Evolutionary conservation across 768 basidiomycete genomes (phyloP), one percentile per base, ranked within the genome.

Genomic region (Lyophyllum atratum): DNA sequence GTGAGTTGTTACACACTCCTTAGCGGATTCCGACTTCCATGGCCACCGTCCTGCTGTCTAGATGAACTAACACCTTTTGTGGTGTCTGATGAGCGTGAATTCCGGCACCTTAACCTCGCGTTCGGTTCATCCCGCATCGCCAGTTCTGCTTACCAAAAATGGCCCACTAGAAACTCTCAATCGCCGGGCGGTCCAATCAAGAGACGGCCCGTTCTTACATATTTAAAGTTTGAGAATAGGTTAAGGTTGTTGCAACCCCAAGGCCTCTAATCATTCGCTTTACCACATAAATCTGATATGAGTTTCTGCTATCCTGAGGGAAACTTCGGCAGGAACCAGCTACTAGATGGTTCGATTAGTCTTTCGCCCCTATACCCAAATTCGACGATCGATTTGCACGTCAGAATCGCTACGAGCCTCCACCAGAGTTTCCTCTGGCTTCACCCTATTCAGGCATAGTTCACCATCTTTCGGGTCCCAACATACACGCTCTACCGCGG

Each of bases 391-490:
- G 88, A 91, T 91, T 91, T 92, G 90, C 90, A 91, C 86, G 87
- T 90, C 90, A 92, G 90, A 90, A 92, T 87, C 85, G 88, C 90
- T 91, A 88, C 86, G 85, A 89, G 86, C 89, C 87, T 90, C 89
- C 89, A 91, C 87, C 89, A 90, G 89, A 89, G 90, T 92, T 91
- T 91, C 88, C 90, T 88, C 89, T 91, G 89, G 88, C 89, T 90
- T 89, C 85, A 81, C 87, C 87, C 86, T 89, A 86, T 85, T 86
- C 87, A 88, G 74, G 74, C 86, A 89, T 89, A 89, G 85, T 89
- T 89, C 87, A 89, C 86, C 86, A 89, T 37, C 34, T 37, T 37
- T 37, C 34, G 34, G 34, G 34, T 37, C 87, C 85, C 84, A 88
- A 84, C 87, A 86, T 85, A 79, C 82, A 84, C 84, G 86, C 87